Base-by-base conservation (phyloP, 2,329 filamentous ascomycete genomes). In the Fusarium circinatum region DNA sequence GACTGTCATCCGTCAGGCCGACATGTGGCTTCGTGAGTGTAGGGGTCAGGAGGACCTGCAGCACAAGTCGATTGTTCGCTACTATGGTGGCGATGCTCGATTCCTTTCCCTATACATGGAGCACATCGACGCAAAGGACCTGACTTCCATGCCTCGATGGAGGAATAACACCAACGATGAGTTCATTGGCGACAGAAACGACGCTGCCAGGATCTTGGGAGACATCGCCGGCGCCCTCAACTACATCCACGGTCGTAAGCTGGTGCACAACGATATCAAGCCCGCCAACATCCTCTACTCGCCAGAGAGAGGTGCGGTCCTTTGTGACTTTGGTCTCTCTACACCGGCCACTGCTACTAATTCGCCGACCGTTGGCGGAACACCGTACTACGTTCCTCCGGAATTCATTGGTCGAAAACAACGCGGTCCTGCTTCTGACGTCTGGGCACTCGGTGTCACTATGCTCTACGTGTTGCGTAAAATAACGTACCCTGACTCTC, bases 181-280 rank as follows among this genome's bases (percentile, higher is more conserved):
- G 60, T 91, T 91, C 65, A 78, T 82, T 18, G 89, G 89, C 48
- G 81, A 79, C 52, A 83, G 84, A 12, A 78, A 80, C 10, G 88
- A 90, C 65, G 88, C 87, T 12, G 57, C 82, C 60, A 85, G 86
- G 24, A 90, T 90, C 55, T 76, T 90, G 36, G 83, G 83, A 34
- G 88, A 90, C 76, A 89, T 89, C 58, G 80, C 86, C 26, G 82
- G 85, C 68, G 89, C 88, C 5, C 81, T 91, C 48, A 82, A 86
- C 77, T 90, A 90, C 78, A 83, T 91, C 39, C 89, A 91, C 79
- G 82, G 82, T 55, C 85, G 85, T 62, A 83, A 83, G 61, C 81
- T 88, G 28, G 86, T 89, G 18, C 89, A 91, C 80, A 91, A 90
- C 79, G 89, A 91, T 78, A 89, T 90, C 80, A 90, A 90, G 78